Base-by-base conservation (phyloP, 2,329 filamentous ascomycete genomes). In the Trichoderma arundinaceum region DNA sequence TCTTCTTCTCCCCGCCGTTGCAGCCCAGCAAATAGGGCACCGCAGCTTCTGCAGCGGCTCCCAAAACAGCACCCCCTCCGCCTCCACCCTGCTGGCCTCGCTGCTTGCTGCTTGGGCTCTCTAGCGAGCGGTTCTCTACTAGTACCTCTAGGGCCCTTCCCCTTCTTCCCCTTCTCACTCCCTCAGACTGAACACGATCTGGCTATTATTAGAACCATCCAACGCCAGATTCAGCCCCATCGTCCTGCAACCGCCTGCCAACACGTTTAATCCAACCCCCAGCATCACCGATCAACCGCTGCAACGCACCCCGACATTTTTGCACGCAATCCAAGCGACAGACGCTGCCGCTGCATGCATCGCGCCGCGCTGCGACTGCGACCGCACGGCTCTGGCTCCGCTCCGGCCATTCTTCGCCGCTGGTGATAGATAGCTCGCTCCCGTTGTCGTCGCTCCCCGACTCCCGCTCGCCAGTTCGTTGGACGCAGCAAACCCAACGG, bases 161-260 rank as follows among this genome's bases (percentile, higher is more conserved):
- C 53, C 51, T 64, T 65, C 64, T 65, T 67, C 67, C 66, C 69
- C 68, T 71, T 67, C 66, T 66, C 69, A 66, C 65, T 69, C 65
- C 68, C 65, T 65, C 69, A 68, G 64, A 69, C 74, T 77, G 76
- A 79, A 78, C 79, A 80, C 77, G 76, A 80, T 79, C 76, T 70
- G 49, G 65, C 81, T 83, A 83, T 82, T 80, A 81, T 82, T 83
- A 82, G 81, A 78, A 83, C 73, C 80, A 79, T 76, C 77, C 77
- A 79, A 72, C 78, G 76, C 78, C 79, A 80, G 79, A 79, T 82
- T 79, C 80, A 82, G 79, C 81, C 81, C 80, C 81, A 81, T 74
- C 69, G 69, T 71, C 68, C 74, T 74, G 72, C 73, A 70, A 69
- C 66, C 68, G 68, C 68, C 64, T 59, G 41, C 61, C 51, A 56